Evolutionary conservation across 306 rosid genomes (phyloP).

Genomic region (Carpinus viminea): DNA sequence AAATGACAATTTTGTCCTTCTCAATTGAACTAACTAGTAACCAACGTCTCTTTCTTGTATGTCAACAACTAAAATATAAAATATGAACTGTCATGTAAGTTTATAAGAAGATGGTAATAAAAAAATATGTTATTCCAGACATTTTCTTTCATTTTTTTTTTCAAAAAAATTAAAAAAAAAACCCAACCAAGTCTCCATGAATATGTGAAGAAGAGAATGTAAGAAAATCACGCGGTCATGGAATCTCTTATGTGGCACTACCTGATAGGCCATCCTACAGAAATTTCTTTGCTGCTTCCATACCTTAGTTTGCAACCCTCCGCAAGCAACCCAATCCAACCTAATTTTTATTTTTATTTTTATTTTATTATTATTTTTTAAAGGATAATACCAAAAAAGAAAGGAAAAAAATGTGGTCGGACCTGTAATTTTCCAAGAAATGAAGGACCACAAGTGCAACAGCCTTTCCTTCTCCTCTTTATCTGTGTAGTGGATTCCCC

Average conservation of each 20-base stretch:
- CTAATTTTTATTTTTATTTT: not conserved
- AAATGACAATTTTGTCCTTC: too few species aligned
- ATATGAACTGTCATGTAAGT: too few species aligned
- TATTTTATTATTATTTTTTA: not conserved
- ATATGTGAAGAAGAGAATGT: not conserved
- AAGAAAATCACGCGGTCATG: not conserved
- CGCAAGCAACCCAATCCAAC: not conserved
- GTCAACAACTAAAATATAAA: too few species aligned
- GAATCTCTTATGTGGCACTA: not conserved
- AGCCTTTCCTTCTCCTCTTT: not conserved
- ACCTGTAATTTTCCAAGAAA: slow-evolving; percentile 24
- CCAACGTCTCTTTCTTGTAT: too few species aligned
- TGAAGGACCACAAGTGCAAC: slow-evolving; percentile 24
- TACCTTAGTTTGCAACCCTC: not conserved
- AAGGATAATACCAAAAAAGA: not conserved
- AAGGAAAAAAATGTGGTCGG: not conserved
- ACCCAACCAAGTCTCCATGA: too few species aligned
- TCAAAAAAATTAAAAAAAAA: not conserved
- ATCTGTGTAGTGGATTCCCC: slow-evolving; percentile 15
- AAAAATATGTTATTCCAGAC: too few species aligned
- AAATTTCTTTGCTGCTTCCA: not conserved
- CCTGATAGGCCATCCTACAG: not conserved
- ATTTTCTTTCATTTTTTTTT: too few species aligned
- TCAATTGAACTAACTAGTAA: too few species aligned
- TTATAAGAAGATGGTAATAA: too few species aligned